A percentile compares a stretch with the other conserved stretches of the same genome.
Conservation (phyloP, 306 rosid genomes). For the Begonia masoniana region DNA sequence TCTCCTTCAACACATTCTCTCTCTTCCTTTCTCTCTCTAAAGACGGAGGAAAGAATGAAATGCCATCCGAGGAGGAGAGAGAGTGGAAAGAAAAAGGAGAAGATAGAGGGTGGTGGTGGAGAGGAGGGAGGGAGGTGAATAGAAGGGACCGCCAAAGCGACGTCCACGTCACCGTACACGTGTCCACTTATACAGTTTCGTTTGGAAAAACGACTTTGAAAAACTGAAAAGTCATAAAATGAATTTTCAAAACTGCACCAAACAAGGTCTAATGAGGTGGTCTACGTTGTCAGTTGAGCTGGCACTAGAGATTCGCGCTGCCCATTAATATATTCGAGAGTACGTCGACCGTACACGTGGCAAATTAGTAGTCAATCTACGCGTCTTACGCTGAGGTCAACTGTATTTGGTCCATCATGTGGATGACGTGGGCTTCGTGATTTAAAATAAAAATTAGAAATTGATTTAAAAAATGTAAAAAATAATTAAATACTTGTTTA, state of each 20-base stretch:
- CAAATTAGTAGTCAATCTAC: constrained; percentile 16
- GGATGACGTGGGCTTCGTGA: background rate
- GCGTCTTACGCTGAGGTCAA: constrained; percentile 25
- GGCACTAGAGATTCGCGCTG: constrained; percentile 50
- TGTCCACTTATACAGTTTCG: constrained; percentile 23
- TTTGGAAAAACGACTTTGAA: no score
- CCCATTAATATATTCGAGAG: constrained; percentile 19
- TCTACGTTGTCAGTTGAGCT: constrained; percentile 60
- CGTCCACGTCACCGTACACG: constrained; percentile 87
- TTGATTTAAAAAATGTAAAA: background rate
- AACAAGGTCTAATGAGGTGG: constrained; percentile 6
- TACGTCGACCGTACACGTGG: constrained; percentile 50
- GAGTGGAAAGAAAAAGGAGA: background rate
- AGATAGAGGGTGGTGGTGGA: constrained; percentile 13
- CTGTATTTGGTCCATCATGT: background rate
- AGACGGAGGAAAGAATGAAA: constrained; percentile 16
- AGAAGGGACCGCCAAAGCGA: constrained; percentile 36
- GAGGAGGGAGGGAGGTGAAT: constrained; percentile 1
- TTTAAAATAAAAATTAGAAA: background rate
- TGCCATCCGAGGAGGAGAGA: constrained; percentile 9
- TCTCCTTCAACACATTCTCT: constrained; percentile 7
- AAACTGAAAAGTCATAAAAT: no score
- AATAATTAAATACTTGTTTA: background rate
- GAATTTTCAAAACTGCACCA: no score
- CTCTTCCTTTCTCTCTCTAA: constrained; percentile 37